Evolutionary conservation across 371 early-diverging fungal genomes (phyloP).

Genomic region (Lichtheimia corymbifera): DNA sequence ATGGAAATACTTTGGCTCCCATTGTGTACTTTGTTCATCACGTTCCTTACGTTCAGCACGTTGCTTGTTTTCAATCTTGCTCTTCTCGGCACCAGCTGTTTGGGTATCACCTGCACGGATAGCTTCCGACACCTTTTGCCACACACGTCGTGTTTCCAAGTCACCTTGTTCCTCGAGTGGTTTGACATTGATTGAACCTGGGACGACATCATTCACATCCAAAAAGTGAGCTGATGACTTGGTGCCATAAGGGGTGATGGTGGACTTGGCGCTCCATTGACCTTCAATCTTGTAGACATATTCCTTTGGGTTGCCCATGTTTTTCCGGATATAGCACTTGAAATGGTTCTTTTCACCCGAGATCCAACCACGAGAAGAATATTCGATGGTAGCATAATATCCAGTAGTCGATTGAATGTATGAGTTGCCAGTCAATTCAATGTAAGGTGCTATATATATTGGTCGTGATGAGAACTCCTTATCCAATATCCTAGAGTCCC

Average conservation of each 20-base stretch:
- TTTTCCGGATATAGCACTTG: conserved; percentile 54
- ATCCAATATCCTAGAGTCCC: not conserved
- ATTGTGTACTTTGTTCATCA: conserved; percentile 52
- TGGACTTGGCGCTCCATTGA: conserved; percentile 67
- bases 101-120: conserved; percentile 66
- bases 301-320: conserved; percentile 35
- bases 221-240: conserved; percentile 53
- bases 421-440: conserved; percentile 73
- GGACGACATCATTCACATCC: conserved; percentile 49
- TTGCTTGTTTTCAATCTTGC: conserved; percentile 72
- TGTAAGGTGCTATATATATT: conserved; percentile 52
- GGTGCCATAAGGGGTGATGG: conserved; percentile 44
- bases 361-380: conserved; percentile 75
- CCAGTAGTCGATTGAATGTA: conserved; percentile 69
- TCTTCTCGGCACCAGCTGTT: conserved; percentile 67
- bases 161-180: conserved; percentile 59
- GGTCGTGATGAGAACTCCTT: not conserved
- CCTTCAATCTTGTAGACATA: conserved; percentile 64
- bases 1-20: conserved; percentile 60
- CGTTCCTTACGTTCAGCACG: conserved; percentile 64
- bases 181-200: conserved; percentile 37
- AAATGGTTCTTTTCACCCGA: conserved; percentile 77
- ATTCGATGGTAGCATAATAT: conserved; percentile 70
- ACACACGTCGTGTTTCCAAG: conserved; percentile 68
- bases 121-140: conserved; percentile 73